These are phyloP conservation scores for Penicillium alfredii DNA, from an alignment of 495 filamentous ascomycete species.

Conservation along the genomic window DNA sequence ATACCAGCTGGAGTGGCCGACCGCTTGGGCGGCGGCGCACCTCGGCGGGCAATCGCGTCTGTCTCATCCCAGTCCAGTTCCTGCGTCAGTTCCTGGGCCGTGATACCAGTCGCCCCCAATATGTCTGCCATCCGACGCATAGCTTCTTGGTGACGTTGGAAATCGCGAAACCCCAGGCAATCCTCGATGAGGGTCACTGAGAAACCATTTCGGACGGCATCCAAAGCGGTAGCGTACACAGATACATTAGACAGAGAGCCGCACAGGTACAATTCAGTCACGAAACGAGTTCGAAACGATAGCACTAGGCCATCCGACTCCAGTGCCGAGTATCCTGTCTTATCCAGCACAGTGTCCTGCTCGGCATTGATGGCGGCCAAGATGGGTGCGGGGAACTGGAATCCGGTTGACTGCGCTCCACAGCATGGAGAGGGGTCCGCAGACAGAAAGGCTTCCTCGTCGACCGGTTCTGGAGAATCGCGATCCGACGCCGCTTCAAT, in stretches of 20 bases:
- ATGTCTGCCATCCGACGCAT: constrained; percentile 69
- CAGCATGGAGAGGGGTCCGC: constrained; percentile 50
- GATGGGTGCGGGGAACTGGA: constrained; percentile 59
- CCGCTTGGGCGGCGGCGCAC: constrained; percentile 12
- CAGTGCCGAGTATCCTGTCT: constrained; percentile 87
- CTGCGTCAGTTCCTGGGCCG: constrained; percentile 52
- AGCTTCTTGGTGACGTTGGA: constrained; percentile 66
- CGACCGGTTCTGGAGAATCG: constrained; percentile 28
- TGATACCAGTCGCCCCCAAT: constrained; percentile 63
- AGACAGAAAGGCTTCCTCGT: constrained; percentile 61
- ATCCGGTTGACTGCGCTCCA: constrained; percentile 53
- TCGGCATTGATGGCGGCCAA: constrained; percentile 47
- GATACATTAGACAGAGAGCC: constrained; percentile 85
- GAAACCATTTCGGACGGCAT: constrained; percentile 82
- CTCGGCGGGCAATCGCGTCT: constrained; percentile 32
- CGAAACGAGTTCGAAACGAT: constrained; percentile 64
- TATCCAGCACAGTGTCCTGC: constrained; percentile 65
- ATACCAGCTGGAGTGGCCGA: constrained; percentile 25
- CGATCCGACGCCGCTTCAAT: constrained; percentile 19
- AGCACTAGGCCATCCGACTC: constrained; percentile 64
- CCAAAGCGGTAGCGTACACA: constrained; percentile 86
- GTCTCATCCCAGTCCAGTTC: constrained; percentile 45
- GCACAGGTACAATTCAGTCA: constrained; percentile 89
- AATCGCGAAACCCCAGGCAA: constrained; percentile 77
- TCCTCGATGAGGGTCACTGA: constrained; percentile 81